Evolutionary conservation across 306 rosid genomes (phyloP).

Genomic region (Rosa lucieae): DNA sequence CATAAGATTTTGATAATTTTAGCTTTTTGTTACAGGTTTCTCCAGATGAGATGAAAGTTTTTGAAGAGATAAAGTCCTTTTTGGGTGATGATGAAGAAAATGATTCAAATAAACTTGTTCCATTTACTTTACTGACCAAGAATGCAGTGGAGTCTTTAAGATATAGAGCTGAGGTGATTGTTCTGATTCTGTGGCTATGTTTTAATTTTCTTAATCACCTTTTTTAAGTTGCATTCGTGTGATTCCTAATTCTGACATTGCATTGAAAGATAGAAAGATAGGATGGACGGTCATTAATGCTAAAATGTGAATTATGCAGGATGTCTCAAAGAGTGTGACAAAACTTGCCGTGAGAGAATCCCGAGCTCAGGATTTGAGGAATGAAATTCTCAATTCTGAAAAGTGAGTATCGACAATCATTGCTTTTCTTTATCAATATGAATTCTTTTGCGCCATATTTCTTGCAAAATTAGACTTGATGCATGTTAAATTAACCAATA

Average conservation of each 20-base stretch:
- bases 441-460: background rate
- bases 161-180: conserved; percentile 88
- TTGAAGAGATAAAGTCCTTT: conserved; percentile 70
- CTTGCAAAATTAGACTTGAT: background rate
- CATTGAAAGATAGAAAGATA: background rate
- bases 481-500: background rate
- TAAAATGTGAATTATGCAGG: conserved; percentile 44
- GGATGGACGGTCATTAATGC: conserved; percentile 12
- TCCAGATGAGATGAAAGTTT: conserved; percentile 72
- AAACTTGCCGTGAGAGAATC: conserved; percentile 82
- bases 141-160: conserved; percentile 87
- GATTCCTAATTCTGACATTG: background rate
- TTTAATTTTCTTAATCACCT: background rate
- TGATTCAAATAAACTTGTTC: conserved; percentile 49
- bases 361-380: conserved; percentile 88
- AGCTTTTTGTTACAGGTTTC: conserved; percentile 58
- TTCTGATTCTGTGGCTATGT: background rate
- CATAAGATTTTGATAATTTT: background rate
- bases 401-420: conserved; percentile 54
- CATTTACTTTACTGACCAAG: conserved; percentile 73
- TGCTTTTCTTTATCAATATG: background rate
- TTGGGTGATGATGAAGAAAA: conserved; percentile 64
- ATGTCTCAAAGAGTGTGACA: conserved; percentile 83
- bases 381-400: conserved; percentile 89
- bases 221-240: background rate